Evolutionary conservation across 495 filamentous ascomycete species (phyloP).

Genomic region (Penicillium mononematosum): DNA sequence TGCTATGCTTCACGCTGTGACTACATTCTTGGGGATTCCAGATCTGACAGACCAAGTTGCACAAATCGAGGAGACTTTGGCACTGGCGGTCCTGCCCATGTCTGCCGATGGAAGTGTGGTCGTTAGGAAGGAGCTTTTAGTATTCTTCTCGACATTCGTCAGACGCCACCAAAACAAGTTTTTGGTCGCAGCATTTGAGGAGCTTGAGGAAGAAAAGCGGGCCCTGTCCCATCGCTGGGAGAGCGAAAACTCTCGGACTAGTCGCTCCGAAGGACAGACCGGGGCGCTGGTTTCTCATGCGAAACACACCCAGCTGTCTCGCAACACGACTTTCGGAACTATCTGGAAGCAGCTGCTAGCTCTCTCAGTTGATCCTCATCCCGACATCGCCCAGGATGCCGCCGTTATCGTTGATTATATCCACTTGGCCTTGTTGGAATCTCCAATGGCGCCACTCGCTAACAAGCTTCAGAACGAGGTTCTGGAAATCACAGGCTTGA

Average conservation of each 20-base stretch:
- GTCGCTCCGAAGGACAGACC: conserved; percentile 18
- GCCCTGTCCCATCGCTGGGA: conserved; percentile 52
- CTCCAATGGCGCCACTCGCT: conserved; percentile 66
- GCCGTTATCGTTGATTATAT: conserved; percentile 79
- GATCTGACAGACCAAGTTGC: conserved; percentile 90
- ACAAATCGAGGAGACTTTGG: conserved; percentile 83
- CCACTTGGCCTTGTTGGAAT: conserved; percentile 71
- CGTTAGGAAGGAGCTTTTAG: conserved; percentile 86
- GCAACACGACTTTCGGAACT: conserved; percentile 84
- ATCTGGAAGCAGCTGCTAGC: conserved; percentile 93
- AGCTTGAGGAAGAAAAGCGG: conserved; percentile 80
- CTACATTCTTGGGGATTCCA: conserved; percentile 88
- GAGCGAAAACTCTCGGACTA: conserved; percentile 24
- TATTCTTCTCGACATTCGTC: conserved; percentile 92
- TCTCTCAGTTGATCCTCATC: conserved; percentile 89
- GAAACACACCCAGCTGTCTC: conserved; percentile 56
- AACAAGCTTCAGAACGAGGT: conserved; percentile 77
- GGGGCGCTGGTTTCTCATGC: conserved; percentile 12
- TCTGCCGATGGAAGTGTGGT: conserved; percentile 87
- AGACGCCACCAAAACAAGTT: conserved; percentile 91
- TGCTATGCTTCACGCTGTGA: conserved; percentile 89
- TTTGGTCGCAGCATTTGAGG: conserved; percentile 86
- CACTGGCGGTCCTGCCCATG: conserved; percentile 81
- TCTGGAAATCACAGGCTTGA: conserved; percentile 50
- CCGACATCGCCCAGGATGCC: conserved; percentile 85